Conservation (phyloP, 2,329 filamentous ascomycete species). For the Madurella fahalii region DNA sequence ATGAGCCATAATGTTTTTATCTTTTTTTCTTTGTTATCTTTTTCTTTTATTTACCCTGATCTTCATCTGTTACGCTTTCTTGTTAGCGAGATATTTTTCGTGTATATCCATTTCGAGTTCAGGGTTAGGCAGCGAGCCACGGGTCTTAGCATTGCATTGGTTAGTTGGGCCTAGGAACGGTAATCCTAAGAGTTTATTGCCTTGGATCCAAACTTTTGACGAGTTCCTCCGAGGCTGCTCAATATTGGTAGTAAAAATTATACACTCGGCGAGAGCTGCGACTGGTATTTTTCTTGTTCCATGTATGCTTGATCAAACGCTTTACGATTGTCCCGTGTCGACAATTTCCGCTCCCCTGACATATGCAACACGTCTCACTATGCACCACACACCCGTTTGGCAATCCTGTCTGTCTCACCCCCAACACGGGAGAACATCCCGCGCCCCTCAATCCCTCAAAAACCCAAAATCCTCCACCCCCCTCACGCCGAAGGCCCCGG, state of each 20-base stretch:
- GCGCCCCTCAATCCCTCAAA: neutral
- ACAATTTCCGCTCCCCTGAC: neutral
- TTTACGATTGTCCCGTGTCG: neutral
- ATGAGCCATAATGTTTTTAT: neutral
- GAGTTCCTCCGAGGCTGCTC: too few species aligned
- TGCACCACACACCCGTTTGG: neutral
- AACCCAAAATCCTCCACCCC: too few species aligned
- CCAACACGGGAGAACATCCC: neutral
- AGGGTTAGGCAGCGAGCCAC: neutral
- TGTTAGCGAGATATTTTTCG: neutral
- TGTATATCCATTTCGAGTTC: neutral
- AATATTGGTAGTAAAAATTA: too few species aligned
- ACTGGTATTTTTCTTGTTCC: neutral
- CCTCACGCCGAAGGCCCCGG: too few species aligned
- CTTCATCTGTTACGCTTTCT: neutral
- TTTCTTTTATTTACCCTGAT: neutral
- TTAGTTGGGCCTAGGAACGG: too few species aligned
- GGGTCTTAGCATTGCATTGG: too few species aligned
- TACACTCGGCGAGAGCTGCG: too few species aligned
- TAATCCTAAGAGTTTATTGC: too few species aligned
- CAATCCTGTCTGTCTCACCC: neutral
- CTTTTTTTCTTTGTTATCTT: neutral
- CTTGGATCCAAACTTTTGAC: too few species aligned
- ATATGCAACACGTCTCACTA: neutral
- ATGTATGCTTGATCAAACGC: neutral